Evolutionary conservation across 73 alveolate species (phyloP).

Genomic region (Symbiodinium natans): DNA sequence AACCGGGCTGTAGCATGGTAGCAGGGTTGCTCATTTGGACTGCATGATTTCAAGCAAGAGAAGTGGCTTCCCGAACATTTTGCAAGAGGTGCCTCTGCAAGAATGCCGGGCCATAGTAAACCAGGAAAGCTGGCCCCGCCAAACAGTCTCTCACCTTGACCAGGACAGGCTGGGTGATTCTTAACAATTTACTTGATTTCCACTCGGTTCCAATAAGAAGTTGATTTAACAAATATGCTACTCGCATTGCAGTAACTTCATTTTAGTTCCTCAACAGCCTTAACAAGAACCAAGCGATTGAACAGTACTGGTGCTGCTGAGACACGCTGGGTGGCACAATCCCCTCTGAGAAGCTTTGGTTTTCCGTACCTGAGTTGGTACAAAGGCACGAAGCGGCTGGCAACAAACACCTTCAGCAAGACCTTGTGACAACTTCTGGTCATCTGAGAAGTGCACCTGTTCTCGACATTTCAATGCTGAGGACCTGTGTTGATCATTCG

Average conservation of each 20-base stretch:
- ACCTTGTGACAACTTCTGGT: too few relatives aligned
- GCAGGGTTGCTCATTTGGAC: background rate
- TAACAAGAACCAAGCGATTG: too few relatives aligned
- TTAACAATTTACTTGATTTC: too few relatives aligned
- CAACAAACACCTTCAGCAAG: too few relatives aligned
- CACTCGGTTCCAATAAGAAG: too few relatives aligned
- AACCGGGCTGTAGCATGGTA: background rate
- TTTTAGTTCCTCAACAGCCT: too few relatives aligned
- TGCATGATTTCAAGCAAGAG: background rate
- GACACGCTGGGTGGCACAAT: constrained; percentile 34
- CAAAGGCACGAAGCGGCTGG: too few relatives aligned
- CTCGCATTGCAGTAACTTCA: too few relatives aligned
- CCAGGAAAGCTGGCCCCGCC: constrained; percentile 84
- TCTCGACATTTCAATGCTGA: constrained; percentile 88
- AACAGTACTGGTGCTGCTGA: too few relatives aligned
- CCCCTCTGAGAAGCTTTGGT: constrained; percentile 60
- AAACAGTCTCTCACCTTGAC: constrained; percentile 42
- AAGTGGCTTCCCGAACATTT: background rate
- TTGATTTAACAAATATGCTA: too few relatives aligned
- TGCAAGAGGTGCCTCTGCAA: constrained; percentile 39
- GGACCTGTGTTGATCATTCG: constrained; percentile 4
- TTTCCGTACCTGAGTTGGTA: constrained; percentile 26
- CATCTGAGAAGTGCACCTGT: constrained; percentile 35
- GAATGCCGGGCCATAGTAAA: constrained; percentile 92
- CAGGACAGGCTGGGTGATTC: too few relatives aligned